Evolutionary conservation across 352 stramenopile genomes (phyloP).

Genomic region (Peronospora farinosa): DNA sequence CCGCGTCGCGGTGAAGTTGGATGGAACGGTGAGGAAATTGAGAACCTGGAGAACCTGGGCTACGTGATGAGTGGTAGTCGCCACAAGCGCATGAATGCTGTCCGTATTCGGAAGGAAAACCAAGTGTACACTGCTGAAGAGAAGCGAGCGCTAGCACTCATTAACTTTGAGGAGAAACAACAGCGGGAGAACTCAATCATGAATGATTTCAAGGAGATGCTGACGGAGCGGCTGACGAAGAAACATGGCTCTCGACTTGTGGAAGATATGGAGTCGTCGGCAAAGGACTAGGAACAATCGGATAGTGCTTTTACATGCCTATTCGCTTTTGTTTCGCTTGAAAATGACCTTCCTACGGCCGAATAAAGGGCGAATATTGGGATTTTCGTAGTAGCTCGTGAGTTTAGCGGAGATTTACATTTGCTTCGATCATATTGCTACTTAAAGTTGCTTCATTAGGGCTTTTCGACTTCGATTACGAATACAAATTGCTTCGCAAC

Average conservation of each 20-base stretch:
- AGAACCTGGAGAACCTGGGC: constrained; percentile 90
- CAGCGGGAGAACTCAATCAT: constrained; percentile 97
- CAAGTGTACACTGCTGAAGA: constrained; percentile 99
- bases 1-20: constrained; percentile 97
- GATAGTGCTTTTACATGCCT: background rate
- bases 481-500: too few relatives aligned
- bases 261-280: constrained; percentile 76
- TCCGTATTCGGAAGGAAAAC: constrained; percentile 99
- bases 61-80: constrained; percentile 97
- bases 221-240: constrained; percentile 82
- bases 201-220: constrained; percentile 94
- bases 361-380: too few relatives aligned
- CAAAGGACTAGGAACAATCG: constrained; percentile 34
- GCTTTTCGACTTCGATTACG: too few relatives aligned
- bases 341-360: background rate
- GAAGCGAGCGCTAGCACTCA: constrained; percentile 94
- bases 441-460: too few relatives aligned
- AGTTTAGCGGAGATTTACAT: too few relatives aligned
- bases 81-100: constrained; percentile 98
- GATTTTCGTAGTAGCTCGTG: too few relatives aligned
- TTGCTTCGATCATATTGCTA: too few relatives aligned
- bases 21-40: constrained; percentile 94
- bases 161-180: constrained; percentile 99
- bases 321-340: background rate
- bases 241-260: constrained; percentile 83